Base-by-base conservation (phyloP, 306 rosid genomes). In the Medicago lupulina region DNA sequence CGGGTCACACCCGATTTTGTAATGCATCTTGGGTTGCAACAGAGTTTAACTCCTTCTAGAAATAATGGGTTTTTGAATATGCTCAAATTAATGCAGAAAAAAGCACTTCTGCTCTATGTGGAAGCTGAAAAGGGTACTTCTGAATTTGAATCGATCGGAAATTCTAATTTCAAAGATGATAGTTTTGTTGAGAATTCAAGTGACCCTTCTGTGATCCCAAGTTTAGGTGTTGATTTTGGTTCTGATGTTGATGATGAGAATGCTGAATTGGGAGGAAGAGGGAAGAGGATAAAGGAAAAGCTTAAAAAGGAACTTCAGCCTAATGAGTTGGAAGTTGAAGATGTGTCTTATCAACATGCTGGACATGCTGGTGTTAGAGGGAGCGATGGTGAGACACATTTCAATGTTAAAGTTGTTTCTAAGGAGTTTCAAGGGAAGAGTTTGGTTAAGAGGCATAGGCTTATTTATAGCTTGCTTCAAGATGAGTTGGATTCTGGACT, bases 31-130 rank as follows among this genome's bases (percentile, higher is more conserved):
- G 99, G 99, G 75, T 87, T 96, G 53, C 97, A 96, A 79, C 98
- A 96, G 93, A 92, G 94, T 59, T 76, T 96, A 4, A 87, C 97
- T 1, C 90, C 96, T 59, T 92, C 98, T 1, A 88, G 99, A 83
- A 96, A 96, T 70, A 96, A 96, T 68, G 99, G 98, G 31, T 92
- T 92, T 71, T 62, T 96, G 87, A 96, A 96, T 77, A 92, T 96
- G 98, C 83, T 96, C 83, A 92, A 80, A 54, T 80, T 96, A 88
- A 96, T 92, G 98, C 98, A 96, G 88, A 90, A 81, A 39, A 96
- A 92, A 73, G 98, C 96, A 1, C 80, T 86, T 28, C 39, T 75
- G 70, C 72, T 95, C 80, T 73, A 58, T 16, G 74, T 89, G n/a
- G 95, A 87, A 64, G 86, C 84, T 8, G 90, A 91, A 77, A 90